Evolutionary conservation across 2,329 filamentous ascomycete genomes (phyloP), one percentile per base, ranked within the genome.

Genomic region (Alternaria sp.): DNA sequence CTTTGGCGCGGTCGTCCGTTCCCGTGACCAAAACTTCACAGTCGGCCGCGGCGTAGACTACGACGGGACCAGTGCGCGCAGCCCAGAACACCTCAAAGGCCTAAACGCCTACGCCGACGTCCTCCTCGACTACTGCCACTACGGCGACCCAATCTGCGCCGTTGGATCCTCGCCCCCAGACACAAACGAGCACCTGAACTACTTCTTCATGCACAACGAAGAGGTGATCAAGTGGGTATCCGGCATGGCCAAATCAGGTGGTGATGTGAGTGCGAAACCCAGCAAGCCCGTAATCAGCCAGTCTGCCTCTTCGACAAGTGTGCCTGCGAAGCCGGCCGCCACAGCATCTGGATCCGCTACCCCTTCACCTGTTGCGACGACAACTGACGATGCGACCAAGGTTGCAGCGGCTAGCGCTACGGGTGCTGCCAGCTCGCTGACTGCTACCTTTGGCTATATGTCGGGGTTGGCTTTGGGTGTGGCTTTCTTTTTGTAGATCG

Each of bases 91-190:
- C 25, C 66, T 72, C 21, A 8, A 58, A 9, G 66, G 51, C 10
- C 66, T 74, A 2, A 64, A 66, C 17, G 55, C 62, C 19, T 76
- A 70, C 55, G 54, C 67, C 12, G 47, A 60, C 32, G 82, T 86
- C 2, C 85, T 90, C 57, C 81, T 88, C 77, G 87, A 87, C 8
- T 90, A 90, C 81, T 90, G 89, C 74, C 88, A 91, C 69, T 79
- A 83, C 15, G 72, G 85, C 6, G 88, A 90, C 65, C 88, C 88
- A 0, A 90, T 88, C 75, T 90, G 89, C 81, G 90, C 87, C 72
- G 62, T 69, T 0, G 87, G 86, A n/a, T 74, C 70, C 62, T 21
- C 50, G 13, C 88, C 88, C 28, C 86, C 81, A 66, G 81, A 89
- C 64, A 81, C 84, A 17, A 83, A 83, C 61, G 83, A 83, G 10